Evolutionary conservation across 306 rosid genomes (phyloP), one percentile per base, ranked within the genome.

Genomic region (Quercus agrifolia): DNA sequence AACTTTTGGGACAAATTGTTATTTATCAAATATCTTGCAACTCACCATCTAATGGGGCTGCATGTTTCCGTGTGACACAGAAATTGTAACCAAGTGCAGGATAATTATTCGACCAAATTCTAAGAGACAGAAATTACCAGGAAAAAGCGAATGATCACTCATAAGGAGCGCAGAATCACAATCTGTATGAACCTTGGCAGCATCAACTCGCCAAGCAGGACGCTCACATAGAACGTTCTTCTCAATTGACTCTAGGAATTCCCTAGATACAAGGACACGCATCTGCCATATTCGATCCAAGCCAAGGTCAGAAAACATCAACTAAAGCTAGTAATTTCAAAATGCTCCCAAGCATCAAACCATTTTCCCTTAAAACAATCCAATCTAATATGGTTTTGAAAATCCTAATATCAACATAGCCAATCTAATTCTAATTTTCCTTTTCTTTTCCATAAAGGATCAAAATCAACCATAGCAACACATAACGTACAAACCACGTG

Each of bases 121-220:
- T 73, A 5, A 66, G 67, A 41, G 76, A 44, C 67, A 10, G 31
- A 67, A 11, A 78, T 63, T 94, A 94, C 97, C 94, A 54, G 84
- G 82, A 73, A 92, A 91, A 79, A 92, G 85, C 74, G 98, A 92
- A 87, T 91, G 97, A 83, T 94, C 98, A 30, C 97, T 88, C 73
- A 94, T 70, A 70, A 94, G 85, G 41, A 94, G 92, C 83, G 81
- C 94, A 66, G 90, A 84, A 81, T 91, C 90, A 76, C 82, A 82
- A 23, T 74, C 76, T 8, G 82, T 80, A 81, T 91, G 89, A 21
- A 90, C 87, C 88, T 85, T 90, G 21, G 96, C 91, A 70, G 89
- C 83, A 85, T 86, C 92, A 86, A 93, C 92, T 79, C 99, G 84
- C 87, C 89, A 90, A 79, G 87, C 80, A 75, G 98, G 99, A 75